A percentile compares a stretch with the other conserved stretches of the same genome.
Evolutionary conservation across 805 yeast genomes (phyloP).

Genomic region (Scheffersomyces spartinae): DNA sequence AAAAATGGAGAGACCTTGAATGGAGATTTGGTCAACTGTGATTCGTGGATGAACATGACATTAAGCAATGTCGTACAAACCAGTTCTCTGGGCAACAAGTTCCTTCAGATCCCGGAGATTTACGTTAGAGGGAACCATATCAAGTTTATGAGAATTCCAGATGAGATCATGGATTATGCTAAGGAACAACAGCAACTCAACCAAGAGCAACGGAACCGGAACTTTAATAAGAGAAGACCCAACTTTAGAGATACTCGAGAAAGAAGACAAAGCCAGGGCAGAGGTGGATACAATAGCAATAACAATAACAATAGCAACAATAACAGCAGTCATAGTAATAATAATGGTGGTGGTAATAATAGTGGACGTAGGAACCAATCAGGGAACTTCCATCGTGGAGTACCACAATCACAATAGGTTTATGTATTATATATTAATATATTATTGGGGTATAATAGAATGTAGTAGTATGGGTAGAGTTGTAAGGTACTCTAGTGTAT

Average conservation of each 20-base stretch:
- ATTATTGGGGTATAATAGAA: too few relatives aligned
- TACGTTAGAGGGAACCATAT: constrained; percentile 82
- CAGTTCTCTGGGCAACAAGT: constrained; percentile 48
- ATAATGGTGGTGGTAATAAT: too few relatives aligned
- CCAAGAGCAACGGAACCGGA: constrained; percentile 37
- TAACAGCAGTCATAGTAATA: too few relatives aligned
- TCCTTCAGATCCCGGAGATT: constrained; percentile 54
- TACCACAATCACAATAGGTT: too few relatives aligned
- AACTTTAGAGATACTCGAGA: constrained; percentile 14
- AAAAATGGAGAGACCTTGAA: constrained; percentile 84
- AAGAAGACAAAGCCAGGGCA: constrained; percentile 16
- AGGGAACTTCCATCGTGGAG: too few relatives aligned
- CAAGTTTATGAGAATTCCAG: constrained; percentile 65
- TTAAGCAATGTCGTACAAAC: constrained; percentile 64
- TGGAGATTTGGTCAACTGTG: constrained; percentile 79
- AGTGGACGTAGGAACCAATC: too few relatives aligned
- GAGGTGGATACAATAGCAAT: constrained; percentile 16
- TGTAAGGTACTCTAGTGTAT: too few relatives aligned
- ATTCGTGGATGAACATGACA: constrained; percentile 92
- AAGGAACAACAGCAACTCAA: constrained; percentile 49
- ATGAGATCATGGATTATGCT: constrained; percentile 64
- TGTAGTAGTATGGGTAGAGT: too few relatives aligned
- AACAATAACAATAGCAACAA: constrained; percentile 14
- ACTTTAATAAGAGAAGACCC: constrained; percentile 32
- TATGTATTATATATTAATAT: too few relatives aligned